Evolutionary conservation across 208 protist species (phyloP).

Genomic region (Leishmania tarentolae): DNA sequence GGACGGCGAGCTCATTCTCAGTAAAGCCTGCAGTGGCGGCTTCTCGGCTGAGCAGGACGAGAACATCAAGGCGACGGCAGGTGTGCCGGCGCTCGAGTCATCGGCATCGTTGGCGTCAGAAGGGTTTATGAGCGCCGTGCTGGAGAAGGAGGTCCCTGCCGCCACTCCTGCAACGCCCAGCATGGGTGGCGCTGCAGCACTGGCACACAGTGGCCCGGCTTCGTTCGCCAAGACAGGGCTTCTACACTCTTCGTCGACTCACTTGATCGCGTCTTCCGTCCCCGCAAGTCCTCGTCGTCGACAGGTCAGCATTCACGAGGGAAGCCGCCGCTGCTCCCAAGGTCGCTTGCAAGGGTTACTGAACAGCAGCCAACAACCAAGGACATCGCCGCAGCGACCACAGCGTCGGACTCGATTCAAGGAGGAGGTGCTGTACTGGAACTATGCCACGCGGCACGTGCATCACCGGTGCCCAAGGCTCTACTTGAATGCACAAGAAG

Average conservation of each 20-base stretch:
- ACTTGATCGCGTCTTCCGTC: not conserved
- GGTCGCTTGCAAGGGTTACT: not conserved
- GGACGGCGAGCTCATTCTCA: not conserved
- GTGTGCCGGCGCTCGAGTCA: slow-evolving; percentile 13
- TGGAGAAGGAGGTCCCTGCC: slow-evolving; percentile 18
- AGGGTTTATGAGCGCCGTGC: slow-evolving; percentile 6
- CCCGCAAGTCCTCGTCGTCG: slow-evolving; percentile 1
- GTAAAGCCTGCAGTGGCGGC: not conserved
- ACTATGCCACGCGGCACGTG: slow-evolving; percentile 51
- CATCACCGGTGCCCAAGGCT: slow-evolving; percentile 56
- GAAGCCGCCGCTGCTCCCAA: slow-evolving; percentile 5
- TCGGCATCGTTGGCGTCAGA: slow-evolving; percentile 22
- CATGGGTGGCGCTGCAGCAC: not conserved
- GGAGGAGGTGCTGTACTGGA: slow-evolving; percentile 44
- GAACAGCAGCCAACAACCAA: not conserved
- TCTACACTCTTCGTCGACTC: not conserved
- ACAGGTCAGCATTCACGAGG: not conserved
- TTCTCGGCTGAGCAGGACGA: slow-evolving; percentile 7
- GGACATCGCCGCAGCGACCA: not conserved
- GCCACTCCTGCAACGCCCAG: not conserved
- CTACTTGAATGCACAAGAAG: slow-evolving; percentile 41
- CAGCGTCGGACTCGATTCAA: slow-evolving; percentile 26
- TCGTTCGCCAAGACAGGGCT: not conserved
- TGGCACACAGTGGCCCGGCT: not conserved
- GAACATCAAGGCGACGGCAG: slow-evolving; percentile 4